Percentiles rank a stretch among this genome's conserved stretches.
phyloP scores from a whole-genome alignment of 768 basidiomycete genomes.

The Termitomyces sp. region DNA sequence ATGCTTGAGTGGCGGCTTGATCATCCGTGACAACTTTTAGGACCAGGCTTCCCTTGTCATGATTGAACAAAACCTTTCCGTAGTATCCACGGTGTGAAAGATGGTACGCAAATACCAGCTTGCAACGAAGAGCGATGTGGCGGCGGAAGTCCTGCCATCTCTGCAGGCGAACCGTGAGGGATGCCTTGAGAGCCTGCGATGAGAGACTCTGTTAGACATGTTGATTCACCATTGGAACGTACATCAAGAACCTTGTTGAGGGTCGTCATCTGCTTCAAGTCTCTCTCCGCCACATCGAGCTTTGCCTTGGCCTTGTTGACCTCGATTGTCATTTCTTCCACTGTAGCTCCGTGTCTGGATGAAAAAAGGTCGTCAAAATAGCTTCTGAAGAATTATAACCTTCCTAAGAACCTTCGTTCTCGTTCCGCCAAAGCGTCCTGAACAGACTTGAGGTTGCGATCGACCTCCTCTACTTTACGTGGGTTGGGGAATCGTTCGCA shows the following conservation, averaged over 20 bases:
- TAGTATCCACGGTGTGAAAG: conserved; percentile 84
- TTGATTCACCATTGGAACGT: not conserved
- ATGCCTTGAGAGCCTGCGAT: conserved; percentile 57
- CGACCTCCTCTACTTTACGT: conserved; percentile 49
- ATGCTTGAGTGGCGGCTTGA: conserved; percentile 45
- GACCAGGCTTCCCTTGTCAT: conserved; percentile 52
- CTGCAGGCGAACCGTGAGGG: conserved; percentile 57
- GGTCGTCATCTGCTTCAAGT: conserved; percentile 55
- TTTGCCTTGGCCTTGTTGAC: conserved; percentile 59
- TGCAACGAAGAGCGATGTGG: conserved; percentile 85
- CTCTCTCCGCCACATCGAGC: conserved; percentile 53
- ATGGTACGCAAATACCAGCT: conserved; percentile 75
- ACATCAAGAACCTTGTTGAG: conserved; percentile 57
- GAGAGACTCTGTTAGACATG: not conserved
- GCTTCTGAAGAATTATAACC: not conserved
- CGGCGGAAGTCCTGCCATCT: conserved; percentile 87
- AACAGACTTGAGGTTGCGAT: conserved; percentile 59
- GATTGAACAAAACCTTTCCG: conserved; percentile 87
- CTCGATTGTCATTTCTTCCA: conserved; percentile 73
- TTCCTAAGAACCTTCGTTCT: conserved; percentile 46
- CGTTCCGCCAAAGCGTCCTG: conserved; percentile 61
- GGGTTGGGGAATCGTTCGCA: conserved; percentile 54
- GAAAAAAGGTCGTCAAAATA: not conserved
- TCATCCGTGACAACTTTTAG: conserved; percentile 86
- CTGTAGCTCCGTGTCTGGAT: conserved; percentile 64